Conservation (phyloP, 2,329 filamentous ascomycete genomes). For the Dothideomycetes sp. region DNA sequence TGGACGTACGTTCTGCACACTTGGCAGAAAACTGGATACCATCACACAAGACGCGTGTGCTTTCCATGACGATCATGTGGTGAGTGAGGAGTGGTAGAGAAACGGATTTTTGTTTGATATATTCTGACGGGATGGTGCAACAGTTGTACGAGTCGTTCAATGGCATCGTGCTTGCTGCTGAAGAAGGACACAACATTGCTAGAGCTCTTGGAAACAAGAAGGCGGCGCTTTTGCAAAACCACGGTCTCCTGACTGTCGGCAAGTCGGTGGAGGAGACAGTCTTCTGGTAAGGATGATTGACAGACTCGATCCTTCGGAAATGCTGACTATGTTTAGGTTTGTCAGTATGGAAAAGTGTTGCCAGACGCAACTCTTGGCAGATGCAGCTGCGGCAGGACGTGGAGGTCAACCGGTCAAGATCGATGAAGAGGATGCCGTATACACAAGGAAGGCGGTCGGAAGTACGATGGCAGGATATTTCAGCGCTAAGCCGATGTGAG, state of each 20-base stretch:
- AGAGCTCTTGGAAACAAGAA: conserved; percentile 32
- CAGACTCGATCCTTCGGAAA: too few species aligned
- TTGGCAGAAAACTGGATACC: conserved; percentile 36
- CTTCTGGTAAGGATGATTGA: too few species aligned
- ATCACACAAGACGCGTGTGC: conserved; percentile 37
- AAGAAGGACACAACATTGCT: conserved; percentile 39
- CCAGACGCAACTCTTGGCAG: conserved; percentile 40
- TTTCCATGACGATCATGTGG: conserved; percentile 33
- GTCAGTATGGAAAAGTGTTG: conserved; percentile 34
- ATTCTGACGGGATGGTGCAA: conserved; percentile 12
- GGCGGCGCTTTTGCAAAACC: conserved; percentile 35
- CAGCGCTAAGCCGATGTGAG: conserved; percentile 58
- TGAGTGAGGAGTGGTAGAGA: conserved; percentile 16
- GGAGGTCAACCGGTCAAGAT: conserved; percentile 59
- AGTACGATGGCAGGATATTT: conserved; percentile 57
- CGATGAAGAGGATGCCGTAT: conserved; percentile 56
- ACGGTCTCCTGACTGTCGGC: conserved; percentile 38
- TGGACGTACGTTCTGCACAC: conserved; percentile 34
- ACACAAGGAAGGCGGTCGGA: conserved; percentile 59
- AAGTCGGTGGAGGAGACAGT: conserved; percentile 33
- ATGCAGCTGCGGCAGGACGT: conserved; percentile 52
- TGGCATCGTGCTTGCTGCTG: conserved; percentile 36
- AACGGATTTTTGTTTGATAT: not conserved
- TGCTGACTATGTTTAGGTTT: too few species aligned
- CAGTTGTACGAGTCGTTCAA: conserved; percentile 35